Evolutionary conservation across 2,329 filamentous ascomycete genomes (phyloP).

Genomic region (Phyllosticta citribraziliensis): DNA sequence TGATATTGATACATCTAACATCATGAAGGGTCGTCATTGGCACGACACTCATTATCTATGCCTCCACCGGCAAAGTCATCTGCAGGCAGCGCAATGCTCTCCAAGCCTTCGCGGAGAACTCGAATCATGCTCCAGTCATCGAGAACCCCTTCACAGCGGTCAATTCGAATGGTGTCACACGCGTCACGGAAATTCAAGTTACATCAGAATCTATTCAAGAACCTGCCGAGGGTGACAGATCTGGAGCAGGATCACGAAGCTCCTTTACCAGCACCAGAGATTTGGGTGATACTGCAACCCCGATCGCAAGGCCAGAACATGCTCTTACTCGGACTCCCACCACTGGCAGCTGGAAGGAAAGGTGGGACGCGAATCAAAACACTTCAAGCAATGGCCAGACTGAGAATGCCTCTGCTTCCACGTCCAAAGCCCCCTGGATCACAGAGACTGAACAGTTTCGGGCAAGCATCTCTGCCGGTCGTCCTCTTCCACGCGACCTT

Average conservation of each 20-base stretch:
- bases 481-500: neutral
- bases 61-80: conserved; percentile 56
- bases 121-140: conserved; percentile 14
- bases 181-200: conserved; percentile 55
- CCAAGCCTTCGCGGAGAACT: conserved; percentile 19
- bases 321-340: neutral
- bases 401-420: neutral
- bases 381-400: neutral
- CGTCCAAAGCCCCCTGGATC: neutral
- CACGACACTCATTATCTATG: conserved; percentile 55
- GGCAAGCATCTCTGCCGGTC: neutral
- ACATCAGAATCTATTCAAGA: conserved; percentile 22
- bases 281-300: conserved; percentile 1
- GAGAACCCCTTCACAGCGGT: conserved; percentile 35
- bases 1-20: neutral
- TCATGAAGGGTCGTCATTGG: conserved; percentile 42
- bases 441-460: neutral
- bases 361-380: neutral
- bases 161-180: conserved; percentile 32
- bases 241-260: conserved; percentile 17
- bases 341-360: neutral
- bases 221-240: conserved; percentile 30
- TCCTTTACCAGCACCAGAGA: conserved; percentile 23
- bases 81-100: conserved; percentile 54
- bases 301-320: neutral